phyloP scores from a whole-genome alignment of 2,329 filamentous ascomycete genomes.

The Epichloe amarillans region DNA sequence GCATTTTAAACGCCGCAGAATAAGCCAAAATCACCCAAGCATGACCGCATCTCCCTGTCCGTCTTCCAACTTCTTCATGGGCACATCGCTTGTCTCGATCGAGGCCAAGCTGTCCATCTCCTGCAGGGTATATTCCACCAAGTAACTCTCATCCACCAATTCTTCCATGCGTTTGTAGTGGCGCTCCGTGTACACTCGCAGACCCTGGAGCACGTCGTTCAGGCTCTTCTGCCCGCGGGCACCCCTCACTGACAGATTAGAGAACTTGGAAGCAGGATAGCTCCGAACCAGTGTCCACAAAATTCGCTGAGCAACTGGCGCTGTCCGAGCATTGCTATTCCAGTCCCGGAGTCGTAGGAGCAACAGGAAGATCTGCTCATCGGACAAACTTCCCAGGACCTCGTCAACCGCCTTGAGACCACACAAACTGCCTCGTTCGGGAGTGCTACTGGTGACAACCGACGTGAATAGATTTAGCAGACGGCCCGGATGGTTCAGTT shows the following conservation, averaged over 20 bases:
- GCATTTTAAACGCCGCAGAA: neutral
- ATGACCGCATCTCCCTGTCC: constrained; percentile 9
- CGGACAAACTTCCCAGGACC: constrained; percentile 63
- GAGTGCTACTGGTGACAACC: constrained; percentile 51
- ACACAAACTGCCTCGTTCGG: constrained; percentile 49
- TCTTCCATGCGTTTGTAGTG: constrained; percentile 87
- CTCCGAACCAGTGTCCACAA: constrained; percentile 66
- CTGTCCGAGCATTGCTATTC: constrained; percentile 90
- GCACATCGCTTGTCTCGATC: constrained; percentile 19
- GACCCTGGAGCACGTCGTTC: constrained; percentile 74
- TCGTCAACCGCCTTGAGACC: constrained; percentile 64
- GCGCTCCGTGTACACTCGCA: constrained; percentile 81
- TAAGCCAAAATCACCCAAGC: neutral
- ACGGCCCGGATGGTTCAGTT: constrained; percentile 85
- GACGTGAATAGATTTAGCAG: constrained; percentile 73
- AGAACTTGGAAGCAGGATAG: constrained; percentile 67
- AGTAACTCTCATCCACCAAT: constrained; percentile 82
- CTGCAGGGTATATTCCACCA: constrained; percentile 82
- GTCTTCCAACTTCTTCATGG: constrained; percentile 24
- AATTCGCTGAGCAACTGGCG: constrained; percentile 73
- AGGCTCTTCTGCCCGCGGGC: constrained; percentile 50
- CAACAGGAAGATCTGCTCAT: constrained; percentile 75
- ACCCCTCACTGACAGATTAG: constrained; percentile 50
- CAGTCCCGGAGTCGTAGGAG: constrained; percentile 79
- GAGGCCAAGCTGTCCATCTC: constrained; percentile 73